These are phyloP conservation scores for Amphirosellinia nigrospora DNA, from an alignment of 495 filamentous ascomycete genomes.

Conservation along the genomic window DNA sequence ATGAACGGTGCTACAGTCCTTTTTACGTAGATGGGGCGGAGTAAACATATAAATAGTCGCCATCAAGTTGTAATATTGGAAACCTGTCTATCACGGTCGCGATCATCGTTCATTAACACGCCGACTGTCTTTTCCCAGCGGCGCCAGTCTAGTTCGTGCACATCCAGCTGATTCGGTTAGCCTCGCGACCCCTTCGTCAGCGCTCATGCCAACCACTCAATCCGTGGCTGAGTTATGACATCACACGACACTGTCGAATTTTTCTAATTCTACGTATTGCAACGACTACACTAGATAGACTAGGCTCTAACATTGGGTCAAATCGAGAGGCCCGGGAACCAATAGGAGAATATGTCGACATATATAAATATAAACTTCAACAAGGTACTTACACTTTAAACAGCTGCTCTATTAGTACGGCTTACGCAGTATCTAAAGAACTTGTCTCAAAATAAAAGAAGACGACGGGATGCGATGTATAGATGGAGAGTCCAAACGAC, in stretches of 20 bases:
- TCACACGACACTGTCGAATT: not conserved
- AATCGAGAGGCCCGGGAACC: not conserved
- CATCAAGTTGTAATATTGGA: not conserved
- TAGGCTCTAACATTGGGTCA: too few species aligned
- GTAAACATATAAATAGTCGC: not conserved
- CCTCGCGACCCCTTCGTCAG: not conserved
- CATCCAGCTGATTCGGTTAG: not conserved
- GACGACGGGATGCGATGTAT: not conserved
- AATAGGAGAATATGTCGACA: not conserved
- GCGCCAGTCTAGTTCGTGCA: not conserved
- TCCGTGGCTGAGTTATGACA: not conserved
- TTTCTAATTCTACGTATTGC: not conserved
- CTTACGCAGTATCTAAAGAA: too few species aligned
- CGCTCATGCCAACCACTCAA: not conserved
- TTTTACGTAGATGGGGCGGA: too few species aligned
- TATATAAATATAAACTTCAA: not conserved
- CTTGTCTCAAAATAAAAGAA: not conserved
- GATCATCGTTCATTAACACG: not conserved
- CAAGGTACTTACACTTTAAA: not conserved
- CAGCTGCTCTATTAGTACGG: not conserved
- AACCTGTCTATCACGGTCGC: not conserved
- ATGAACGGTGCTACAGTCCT: not conserved
- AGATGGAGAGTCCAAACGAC: constrained; percentile 8
- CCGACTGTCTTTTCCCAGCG: not conserved
- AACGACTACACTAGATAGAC: not conserved